Conservation (phyloP, 2,329 filamentous ascomycete species). For the Aspergillus clavatus region DNA sequence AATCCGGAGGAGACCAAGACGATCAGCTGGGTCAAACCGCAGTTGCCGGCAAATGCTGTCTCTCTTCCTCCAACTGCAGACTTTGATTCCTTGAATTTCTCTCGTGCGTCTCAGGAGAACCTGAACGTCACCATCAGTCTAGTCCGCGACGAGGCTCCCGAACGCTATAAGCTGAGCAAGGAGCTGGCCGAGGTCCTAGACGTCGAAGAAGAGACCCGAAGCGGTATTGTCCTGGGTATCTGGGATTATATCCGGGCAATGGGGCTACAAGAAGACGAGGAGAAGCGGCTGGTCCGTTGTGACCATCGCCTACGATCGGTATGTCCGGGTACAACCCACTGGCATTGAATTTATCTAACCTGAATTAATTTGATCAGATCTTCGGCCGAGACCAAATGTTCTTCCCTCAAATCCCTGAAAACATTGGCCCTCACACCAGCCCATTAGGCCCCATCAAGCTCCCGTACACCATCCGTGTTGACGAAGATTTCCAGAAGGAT, state of each 20-base stretch:
- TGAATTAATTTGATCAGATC: constrained; percentile 48
- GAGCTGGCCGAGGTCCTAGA: constrained; percentile 80
- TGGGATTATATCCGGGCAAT: constrained; percentile 92
- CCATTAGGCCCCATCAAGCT: constrained; percentile 78
- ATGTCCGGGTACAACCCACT: constrained; percentile 27
- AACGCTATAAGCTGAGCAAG: constrained; percentile 74
- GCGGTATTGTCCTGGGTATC: constrained; percentile 82
- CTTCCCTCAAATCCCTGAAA: constrained; percentile 80
- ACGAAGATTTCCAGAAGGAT: constrained; percentile 71
- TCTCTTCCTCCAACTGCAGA: constrained; percentile 63
- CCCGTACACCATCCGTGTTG: constrained; percentile 88
- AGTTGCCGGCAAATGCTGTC: constrained; percentile 45
- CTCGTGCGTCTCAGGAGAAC: constrained; percentile 87
- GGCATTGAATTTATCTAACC: background rate
- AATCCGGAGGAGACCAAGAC: constrained; percentile 41
- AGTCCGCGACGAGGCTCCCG: constrained; percentile 75
- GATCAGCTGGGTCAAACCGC: constrained; percentile 85
- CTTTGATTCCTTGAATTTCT: constrained; percentile 88
- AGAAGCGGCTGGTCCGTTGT: constrained; percentile 87
- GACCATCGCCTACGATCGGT: constrained; percentile 77
- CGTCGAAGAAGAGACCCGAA: constrained; percentile 77
- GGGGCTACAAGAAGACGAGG: constrained; percentile 87
- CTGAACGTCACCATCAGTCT: constrained; percentile 87
- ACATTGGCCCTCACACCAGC: constrained; percentile 71
- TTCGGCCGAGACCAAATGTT: constrained; percentile 71